Conservation (phyloP, 2,329 filamentous ascomycete species). For the Diplodia intermedia region DNA sequence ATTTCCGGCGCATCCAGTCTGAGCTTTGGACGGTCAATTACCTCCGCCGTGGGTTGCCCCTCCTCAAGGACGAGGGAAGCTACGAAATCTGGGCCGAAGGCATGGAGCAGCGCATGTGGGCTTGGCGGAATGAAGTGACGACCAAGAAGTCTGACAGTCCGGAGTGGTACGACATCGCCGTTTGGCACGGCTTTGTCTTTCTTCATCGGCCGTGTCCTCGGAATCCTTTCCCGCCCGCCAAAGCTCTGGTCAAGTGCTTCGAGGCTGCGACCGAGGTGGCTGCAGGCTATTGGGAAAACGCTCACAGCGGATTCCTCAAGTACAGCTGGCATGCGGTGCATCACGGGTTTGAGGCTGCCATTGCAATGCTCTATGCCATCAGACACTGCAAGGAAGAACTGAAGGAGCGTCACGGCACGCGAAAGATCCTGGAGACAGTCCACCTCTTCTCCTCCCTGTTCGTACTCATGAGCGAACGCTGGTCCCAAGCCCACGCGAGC, state of each 20-base stretch:
- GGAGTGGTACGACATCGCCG: constrained; percentile 27
- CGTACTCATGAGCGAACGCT: constrained; percentile 31
- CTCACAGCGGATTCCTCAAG: constrained; percentile 24
- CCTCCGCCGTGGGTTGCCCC: constrained; percentile 18
- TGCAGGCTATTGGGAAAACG: constrained; percentile 28
- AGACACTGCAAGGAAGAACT: constrained; percentile 29
- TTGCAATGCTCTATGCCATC: constrained; percentile 28
- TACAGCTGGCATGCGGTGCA: constrained; percentile 31
- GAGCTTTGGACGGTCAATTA: constrained; percentile 33
- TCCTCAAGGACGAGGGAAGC: constrained; percentile 20
- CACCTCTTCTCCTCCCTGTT: constrained; percentile 31
- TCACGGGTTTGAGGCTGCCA: constrained; percentile 31
- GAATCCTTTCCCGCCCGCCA: constrained; percentile 10
- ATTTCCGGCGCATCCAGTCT: constrained; percentile 28
- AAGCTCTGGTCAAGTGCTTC: constrained; percentile 29
- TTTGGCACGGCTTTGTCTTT: constrained; percentile 29
- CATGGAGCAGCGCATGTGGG: constrained; percentile 27
- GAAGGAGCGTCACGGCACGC: constrained; percentile 21
- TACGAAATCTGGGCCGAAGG: constrained; percentile 23
- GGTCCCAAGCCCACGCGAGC: constrained; percentile 28
- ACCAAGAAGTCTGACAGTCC: constrained; percentile 1
- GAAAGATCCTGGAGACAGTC: constrained; percentile 27
- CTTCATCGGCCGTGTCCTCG: constrained; percentile 28
- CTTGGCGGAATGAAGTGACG: constrained; percentile 8
- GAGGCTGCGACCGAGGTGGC: constrained; percentile 27